Conservation (phyloP, 345 rosid species). For the Aethionema arabicum region DNA sequence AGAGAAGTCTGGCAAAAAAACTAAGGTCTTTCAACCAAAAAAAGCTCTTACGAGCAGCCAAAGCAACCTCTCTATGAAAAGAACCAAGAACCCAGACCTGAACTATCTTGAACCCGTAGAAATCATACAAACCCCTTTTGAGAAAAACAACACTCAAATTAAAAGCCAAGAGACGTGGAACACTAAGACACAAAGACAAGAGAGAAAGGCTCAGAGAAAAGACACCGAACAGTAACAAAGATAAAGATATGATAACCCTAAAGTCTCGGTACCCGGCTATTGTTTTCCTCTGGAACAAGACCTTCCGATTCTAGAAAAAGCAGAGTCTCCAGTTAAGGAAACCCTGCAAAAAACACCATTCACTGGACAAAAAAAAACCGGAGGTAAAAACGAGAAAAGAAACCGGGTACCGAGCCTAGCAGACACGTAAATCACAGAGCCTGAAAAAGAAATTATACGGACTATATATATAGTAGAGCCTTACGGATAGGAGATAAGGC, state of each 20-base stretch:
- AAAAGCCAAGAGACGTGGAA: constrained; percentile 1
- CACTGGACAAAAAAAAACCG: constrained; percentile 60
- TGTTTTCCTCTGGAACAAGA: constrained; percentile 48
- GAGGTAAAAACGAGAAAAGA: constrained; percentile 28
- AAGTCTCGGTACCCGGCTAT: constrained; percentile 43
- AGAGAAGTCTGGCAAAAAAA: constrained; percentile 35
- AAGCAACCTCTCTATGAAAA: constrained; percentile 22
- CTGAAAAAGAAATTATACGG: constrained; percentile 51
- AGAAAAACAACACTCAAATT: constrained; percentile 29
- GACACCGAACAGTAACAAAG: constrained; percentile 5
- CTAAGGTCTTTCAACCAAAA: constrained; percentile 32
- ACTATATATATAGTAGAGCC: constrained; percentile 27
- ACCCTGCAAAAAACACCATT: constrained; percentile 56
- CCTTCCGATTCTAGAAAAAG: constrained; percentile 41
- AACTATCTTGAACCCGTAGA: constrained; percentile 25
- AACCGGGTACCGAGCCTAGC: constrained; percentile 34
- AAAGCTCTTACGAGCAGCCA: constrained; percentile 14
- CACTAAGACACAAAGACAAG: constrained; percentile 1
- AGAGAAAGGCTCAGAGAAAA: constrained; percentile 18
- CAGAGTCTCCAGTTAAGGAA: constrained; percentile 41
- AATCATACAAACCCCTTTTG: constrained; percentile 28
- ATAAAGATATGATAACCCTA: constrained; percentile 31
- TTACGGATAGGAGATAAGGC: not conserved
- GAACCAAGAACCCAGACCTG: constrained; percentile 15
- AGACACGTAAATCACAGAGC: constrained; percentile 25